Conservation (phyloP, 306 rosid species). For the Vigna unguiculata region DNA sequence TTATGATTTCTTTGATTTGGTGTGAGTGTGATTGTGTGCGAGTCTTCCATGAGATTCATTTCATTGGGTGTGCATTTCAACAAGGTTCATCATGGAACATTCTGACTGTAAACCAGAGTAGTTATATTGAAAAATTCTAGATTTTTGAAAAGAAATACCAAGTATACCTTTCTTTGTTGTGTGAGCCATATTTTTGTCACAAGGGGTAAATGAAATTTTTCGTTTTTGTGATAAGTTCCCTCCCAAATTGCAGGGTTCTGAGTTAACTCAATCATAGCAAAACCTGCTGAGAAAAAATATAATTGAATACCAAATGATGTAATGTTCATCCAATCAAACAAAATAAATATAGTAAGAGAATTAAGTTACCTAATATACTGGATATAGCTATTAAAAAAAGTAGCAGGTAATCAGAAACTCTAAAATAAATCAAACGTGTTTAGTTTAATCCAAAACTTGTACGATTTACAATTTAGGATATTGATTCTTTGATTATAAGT, state of each 20-base stretch:
- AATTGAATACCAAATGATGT: neutral
- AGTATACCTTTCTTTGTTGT: neutral
- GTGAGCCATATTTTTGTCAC: neutral
- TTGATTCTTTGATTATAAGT: no score
- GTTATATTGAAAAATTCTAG: neutral
- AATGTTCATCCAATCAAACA: neutral
- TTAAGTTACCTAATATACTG: neutral
- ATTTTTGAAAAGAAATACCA: slow-evolving; percentile 9
- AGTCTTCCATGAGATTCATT: neutral
- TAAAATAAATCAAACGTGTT: neutral
- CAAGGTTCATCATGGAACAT: neutral
- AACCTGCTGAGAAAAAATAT: neutral
- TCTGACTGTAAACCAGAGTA: neutral
- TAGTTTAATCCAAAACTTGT: neutral
- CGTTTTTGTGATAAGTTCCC: neutral
- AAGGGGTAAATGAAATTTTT: neutral
- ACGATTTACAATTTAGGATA: neutral
- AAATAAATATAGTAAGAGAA: neutral
- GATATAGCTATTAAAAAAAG: neutral
- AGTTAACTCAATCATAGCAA: neutral
- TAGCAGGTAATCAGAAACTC: neutral
- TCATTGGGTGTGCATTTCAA: slow-evolving; percentile 33
- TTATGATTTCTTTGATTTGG: slow-evolving; percentile 28
- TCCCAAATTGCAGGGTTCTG: neutral
- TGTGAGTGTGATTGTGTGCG: slow-evolving; percentile 45